Percentiles rank a stretch among this genome's conserved stretches.
Conservation (phyloP, 2,329 filamentous ascomycete genomes). For the Stagonosporopsis vannaccii region DNA sequence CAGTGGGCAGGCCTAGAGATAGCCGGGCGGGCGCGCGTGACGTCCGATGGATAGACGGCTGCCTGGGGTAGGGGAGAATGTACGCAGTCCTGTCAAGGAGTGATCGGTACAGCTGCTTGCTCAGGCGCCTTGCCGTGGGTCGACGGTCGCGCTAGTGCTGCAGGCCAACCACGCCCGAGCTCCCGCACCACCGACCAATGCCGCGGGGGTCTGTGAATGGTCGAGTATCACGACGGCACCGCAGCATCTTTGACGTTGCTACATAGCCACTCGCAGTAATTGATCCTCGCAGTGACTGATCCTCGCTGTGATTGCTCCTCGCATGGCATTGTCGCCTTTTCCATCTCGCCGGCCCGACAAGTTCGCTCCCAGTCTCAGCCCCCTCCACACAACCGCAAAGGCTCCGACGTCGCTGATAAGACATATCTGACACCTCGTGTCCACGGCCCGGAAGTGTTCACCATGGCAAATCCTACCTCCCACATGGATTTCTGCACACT, state of each 20-base stretch:
- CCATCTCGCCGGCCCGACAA: background rate
- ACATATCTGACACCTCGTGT: background rate
- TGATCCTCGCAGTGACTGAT: background rate
- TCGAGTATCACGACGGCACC: background rate
- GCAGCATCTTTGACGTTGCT: background rate
- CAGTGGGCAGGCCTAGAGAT: background rate
- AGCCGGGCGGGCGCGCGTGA: background rate
- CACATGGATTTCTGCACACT: constrained; percentile 65
- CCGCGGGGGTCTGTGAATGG: constrained; percentile 17
- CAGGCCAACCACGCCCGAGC: constrained; percentile 5
- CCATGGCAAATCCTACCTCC: background rate
- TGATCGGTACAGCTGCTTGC: constrained; percentile 3
- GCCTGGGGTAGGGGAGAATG: background rate
- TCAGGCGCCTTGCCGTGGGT: constrained; percentile 3
- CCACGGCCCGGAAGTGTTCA: background rate
- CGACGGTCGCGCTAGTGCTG: constrained; percentile 15
- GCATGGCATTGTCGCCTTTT: no score
- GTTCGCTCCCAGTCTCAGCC: background rate
- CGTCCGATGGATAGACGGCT: constrained; percentile 3
- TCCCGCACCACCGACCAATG: constrained; percentile 4
- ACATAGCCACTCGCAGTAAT: background rate
- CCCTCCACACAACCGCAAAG: background rate
- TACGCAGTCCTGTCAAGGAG: constrained; percentile 7
- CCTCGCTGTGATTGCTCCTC: no score
- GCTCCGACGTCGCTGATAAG: constrained; percentile 8